Evolutionary conservation across 1,284 basidiomycete species (phyloP), one percentile per base, ranked within the genome.

Genomic region (Leccinum proximum): DNA sequence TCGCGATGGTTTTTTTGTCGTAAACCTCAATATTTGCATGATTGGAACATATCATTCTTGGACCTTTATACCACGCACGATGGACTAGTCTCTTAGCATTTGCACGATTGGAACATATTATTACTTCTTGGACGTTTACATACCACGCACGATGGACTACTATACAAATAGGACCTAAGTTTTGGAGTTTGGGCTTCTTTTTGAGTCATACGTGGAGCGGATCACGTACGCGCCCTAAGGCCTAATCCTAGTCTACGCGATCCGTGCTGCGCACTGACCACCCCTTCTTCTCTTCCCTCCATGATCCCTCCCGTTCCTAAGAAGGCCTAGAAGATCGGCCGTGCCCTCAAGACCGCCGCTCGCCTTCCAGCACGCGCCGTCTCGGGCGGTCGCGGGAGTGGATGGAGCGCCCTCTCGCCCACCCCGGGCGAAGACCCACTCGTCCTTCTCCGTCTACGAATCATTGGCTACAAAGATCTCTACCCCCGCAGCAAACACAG

Each of bases 1-100:
- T 83, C 64, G 80, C 82, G n/a, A 76, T 82, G 64, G 71, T 74
- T 4, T 79, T 84, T 74, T 70, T 84, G 60, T 75, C 80, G 42
- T 84, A 69, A 64, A 42, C 37, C 8, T 11, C 6, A 9, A 3
- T 30, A 26, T 26, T 54, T 53, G 1, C 45, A 6, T 3, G n/a
- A 6, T 48, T 48, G 6, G 40, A 26, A 26, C 22, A 26, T 26
- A 26, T 26, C 22, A 26, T 42, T 42, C 40, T 42, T 42, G 40
- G 40, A 42, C 33, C 8, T 33, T 33, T 33, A 33, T 33, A 33
- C 33, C 33, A 33, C 14, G 22, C 22, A 26, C 22, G 22, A 26
- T 26, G 22, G 22, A 22, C 48, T 22, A 50, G 48, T 50, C 48
- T 22, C 13, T 22, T 50, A 26, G 3, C 14, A 42, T 16, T 33